A percentile compares a stretch with the other conserved stretches of the same genome.
These are phyloP conservation scores for Agmasoma carcini DNA, from an alignment of 371 early-diverging fungal genomes.

Conservation along the genomic window DNA sequence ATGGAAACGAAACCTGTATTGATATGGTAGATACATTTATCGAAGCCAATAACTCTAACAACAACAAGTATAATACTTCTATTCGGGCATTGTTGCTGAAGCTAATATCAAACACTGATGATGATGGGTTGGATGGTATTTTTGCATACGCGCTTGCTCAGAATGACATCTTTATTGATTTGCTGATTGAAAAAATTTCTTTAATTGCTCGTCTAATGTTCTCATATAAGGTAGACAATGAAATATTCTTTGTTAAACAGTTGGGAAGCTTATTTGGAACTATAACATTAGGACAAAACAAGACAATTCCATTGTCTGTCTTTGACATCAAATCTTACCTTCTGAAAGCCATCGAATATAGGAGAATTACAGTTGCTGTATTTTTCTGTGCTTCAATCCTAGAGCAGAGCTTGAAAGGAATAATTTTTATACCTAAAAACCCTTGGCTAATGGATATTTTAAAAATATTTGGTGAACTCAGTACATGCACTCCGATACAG, in stretches of 20 bases:
- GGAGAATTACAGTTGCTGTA: conserved; percentile 36
- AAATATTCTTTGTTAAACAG: conserved; percentile 16
- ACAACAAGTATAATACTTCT: not conserved
- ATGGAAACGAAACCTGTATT: not conserved
- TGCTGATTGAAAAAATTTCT: conserved; percentile 7
- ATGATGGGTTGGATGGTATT: not conserved
- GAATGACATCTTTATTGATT: conserved; percentile 6
- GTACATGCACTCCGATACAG: conserved; percentile 9
- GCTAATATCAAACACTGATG: not conserved
- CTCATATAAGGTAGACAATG: conserved; percentile 15
- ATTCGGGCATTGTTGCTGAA: too few relatives aligned
- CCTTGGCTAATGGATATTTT: conserved; percentile 46
- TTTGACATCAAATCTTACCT: conserved; percentile 46
- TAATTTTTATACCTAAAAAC: conserved; percentile 43
- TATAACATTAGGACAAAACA: conserved; percentile 31
- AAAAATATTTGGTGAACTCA: conserved; percentile 24
- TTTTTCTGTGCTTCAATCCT: conserved; percentile 31
- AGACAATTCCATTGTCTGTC: conserved; percentile 17
- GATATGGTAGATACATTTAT: not conserved
- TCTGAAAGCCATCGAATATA: conserved; percentile 26
- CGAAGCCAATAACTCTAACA: not conserved
- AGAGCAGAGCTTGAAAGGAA: conserved; percentile 22
- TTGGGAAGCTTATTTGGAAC: conserved; percentile 41
- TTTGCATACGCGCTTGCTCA: not conserved
- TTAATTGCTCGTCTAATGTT: conserved; percentile 7